Evolutionary conservation across 2,329 filamentous ascomycete genomes (phyloP).

Genomic region (Penicillium sp.): DNA sequence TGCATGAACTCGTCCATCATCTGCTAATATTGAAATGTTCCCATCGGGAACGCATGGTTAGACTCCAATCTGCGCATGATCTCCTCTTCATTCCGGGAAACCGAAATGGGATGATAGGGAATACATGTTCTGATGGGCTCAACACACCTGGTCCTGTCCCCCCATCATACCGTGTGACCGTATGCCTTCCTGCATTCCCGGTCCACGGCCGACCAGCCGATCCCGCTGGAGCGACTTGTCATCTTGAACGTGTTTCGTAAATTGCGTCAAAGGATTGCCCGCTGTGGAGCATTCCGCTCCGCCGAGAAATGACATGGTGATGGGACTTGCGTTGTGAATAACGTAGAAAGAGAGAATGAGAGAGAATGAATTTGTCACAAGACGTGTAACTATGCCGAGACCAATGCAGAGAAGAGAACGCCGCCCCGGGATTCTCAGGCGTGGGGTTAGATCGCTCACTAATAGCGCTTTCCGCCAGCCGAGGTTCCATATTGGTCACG

Average conservation of each 20-base stretch:
- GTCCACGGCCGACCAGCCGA: constrained; percentile 72
- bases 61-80: background rate
- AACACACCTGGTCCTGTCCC: constrained; percentile 67
- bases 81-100: too few species aligned
- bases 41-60: background rate
- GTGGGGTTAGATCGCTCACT: constrained; percentile 22
- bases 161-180: constrained; percentile 66
- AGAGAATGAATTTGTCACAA: background rate
- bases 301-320: constrained; percentile 86
- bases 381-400: background rate
- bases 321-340: background rate
- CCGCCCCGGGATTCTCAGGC: constrained; percentile 9
- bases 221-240: constrained; percentile 94
- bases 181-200: constrained; percentile 72
- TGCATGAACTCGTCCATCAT: constrained; percentile 94
- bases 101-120: background rate
- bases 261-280: constrained; percentile 93
- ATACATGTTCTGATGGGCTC: background rate
- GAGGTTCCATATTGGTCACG: constrained; percentile 27
- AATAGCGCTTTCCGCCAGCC: constrained; percentile 25
- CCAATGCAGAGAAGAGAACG: too few species aligned
- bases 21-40: constrained; percentile 44
- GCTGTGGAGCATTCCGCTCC: constrained; percentile 96
- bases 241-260: constrained; percentile 94
- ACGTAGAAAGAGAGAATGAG: background rate